Evolutionary conservation across 2,329 filamentous ascomycete species (phyloP).

Genomic region (Gnomoniopsis smithogilvyi): DNA sequence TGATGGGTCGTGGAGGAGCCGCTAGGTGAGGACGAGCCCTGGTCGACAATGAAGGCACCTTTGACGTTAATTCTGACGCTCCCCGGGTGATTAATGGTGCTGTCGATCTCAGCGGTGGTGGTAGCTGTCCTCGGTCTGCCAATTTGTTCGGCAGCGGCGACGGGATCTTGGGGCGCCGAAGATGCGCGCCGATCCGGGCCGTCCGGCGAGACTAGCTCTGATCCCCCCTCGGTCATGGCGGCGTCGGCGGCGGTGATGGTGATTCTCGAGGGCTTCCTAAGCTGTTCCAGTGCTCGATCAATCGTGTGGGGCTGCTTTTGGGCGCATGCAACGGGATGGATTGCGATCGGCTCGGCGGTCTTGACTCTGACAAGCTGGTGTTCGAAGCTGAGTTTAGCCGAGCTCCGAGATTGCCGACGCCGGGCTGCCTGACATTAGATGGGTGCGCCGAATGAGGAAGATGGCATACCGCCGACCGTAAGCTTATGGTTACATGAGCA

Average conservation of each 20-base stretch:
- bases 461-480: not conserved
- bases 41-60: conserved; percentile 93
- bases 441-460: not conserved
- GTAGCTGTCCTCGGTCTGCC: conserved; percentile 38
- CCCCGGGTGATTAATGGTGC: conserved; percentile 59
- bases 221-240: conserved; percentile 2
- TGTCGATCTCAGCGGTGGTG: conserved; percentile 56
- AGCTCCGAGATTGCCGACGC: not conserved
- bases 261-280: not conserved
- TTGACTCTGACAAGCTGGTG: not conserved
- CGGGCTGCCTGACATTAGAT: not conserved
- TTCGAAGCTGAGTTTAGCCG: not conserved
- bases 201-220: not conserved
- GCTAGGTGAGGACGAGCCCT: conserved; percentile 58
- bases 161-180: conserved; percentile 1
- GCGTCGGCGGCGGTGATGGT: not conserved
- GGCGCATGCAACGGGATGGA: not conserved
- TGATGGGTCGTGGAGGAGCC: conserved; percentile 14
- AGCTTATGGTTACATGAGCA: not conserved
- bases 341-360: not conserved
- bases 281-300: not conserved
- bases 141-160: conserved; percentile 13
- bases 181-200: not conserved
- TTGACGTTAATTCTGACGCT: conserved; percentile 93
- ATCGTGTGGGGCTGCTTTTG: not conserved